Conservation (phyloP, 805 yeast genomes). For the Ogataea pilisensis region DNA sequence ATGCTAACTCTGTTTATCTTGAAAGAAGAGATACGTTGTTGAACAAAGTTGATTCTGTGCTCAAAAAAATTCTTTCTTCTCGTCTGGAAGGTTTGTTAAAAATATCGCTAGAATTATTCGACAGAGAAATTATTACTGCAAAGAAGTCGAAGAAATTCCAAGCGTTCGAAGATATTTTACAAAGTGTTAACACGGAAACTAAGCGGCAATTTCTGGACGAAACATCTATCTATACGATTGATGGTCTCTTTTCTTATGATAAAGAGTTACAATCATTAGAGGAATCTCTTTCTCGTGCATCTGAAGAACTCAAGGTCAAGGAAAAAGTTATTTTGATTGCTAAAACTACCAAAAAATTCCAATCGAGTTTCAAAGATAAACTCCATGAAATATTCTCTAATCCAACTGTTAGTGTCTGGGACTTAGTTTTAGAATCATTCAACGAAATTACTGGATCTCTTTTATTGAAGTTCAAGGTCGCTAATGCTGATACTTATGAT, state of each 20-base stretch:
- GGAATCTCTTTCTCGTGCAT: slow-evolving; percentile 25
- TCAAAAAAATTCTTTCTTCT: slow-evolving; percentile 40
- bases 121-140: slow-evolving; percentile 17
- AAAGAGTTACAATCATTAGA: slow-evolving; percentile 33
- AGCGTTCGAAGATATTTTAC: slow-evolving; percentile 23
- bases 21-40: slow-evolving; percentile 53
- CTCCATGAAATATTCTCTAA: slow-evolving; percentile 43
- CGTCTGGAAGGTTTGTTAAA: slow-evolving; percentile 38
- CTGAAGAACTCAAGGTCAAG: slow-evolving; percentile 32
- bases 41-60: slow-evolving; percentile 43
- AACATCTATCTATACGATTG: slow-evolving; percentile 32
- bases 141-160: slow-evolving; percentile 23
- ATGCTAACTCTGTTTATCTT: slow-evolving; percentile 59
- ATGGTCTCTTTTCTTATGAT: slow-evolving; percentile 30
- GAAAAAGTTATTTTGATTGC: slow-evolving; percentile 41
- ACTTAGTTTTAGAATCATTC: slow-evolving; percentile 45
- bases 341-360: slow-evolving; percentile 44
- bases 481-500: slow-evolving; percentile 38
- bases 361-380: slow-evolving; percentile 45
- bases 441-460: slow-evolving; percentile 28
- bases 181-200: slow-evolving; percentile 17
- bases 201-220: slow-evolving; percentile 25
- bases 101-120: slow-evolving; percentile 29
- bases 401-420: slow-evolving; percentile 61
- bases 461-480: slow-evolving; percentile 27